phyloP scores from a whole-genome alignment of 495 filamentous ascomycete genomes.

The Penicillium waksmanii region DNA sequence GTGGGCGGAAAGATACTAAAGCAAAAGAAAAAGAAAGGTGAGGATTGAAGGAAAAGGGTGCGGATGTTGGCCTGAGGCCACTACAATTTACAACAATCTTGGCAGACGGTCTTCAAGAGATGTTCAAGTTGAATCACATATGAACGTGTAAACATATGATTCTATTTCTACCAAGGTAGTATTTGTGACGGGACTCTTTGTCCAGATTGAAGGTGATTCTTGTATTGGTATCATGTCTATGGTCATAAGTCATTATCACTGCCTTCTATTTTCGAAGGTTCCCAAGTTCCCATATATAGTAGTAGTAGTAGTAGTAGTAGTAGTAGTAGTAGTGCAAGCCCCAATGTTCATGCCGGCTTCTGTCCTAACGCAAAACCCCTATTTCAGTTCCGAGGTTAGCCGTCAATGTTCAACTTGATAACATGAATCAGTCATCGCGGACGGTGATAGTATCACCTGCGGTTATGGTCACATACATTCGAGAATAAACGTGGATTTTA shows the following conservation, averaged over 20 bases:
- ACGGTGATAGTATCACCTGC: neutral
- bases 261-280: neutral
- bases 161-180: no score
- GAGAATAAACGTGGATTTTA: constrained; percentile 27
- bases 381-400: neutral
- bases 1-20: neutral
- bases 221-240: neutral
- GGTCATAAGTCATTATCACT: neutral
- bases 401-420: neutral
- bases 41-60: neutral
- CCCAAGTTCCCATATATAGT: no score
- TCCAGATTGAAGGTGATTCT: no score
- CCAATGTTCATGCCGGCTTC: constrained; percentile 14
- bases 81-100: no score
- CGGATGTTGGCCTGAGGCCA: neutral
- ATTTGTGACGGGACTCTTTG: no score
- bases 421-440: neutral
- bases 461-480: constrained; percentile 13
- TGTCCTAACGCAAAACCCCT: constrained; percentile 22
- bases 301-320: no score
- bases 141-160: no score
- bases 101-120: no score
- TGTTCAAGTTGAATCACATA: no score
- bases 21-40: neutral
- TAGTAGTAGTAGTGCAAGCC: no score